Evolutionary conservation across 441 rosid species (phyloP), one percentile per base, ranked within the genome.

Genomic region (Melastoma candidum): DNA sequence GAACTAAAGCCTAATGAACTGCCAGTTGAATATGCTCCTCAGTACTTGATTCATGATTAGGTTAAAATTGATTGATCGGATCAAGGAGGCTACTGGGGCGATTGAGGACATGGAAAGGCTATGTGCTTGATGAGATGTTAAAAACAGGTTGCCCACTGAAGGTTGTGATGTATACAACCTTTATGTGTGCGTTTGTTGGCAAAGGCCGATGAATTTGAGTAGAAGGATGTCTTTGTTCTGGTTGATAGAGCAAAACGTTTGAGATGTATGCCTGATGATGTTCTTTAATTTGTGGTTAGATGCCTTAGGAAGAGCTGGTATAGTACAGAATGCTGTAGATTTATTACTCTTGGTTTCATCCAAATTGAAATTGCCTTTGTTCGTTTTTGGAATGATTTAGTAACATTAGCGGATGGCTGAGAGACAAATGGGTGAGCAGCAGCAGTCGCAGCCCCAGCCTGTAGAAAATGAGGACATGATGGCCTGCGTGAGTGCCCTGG

Each of bases 11-110:
- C 85, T 3, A 71, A 75, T 57, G 74, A 85, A 65, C 47, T 70
- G 4, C 93, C 96, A 1, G 41, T 81, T 76, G 76, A 74, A 11
- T 48, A 66, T 64, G 81, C 95, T 1, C 87, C 83, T 64, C 83
- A 87, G 53, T 85, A 85, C 47, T 80, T 85, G 44, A 82, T 90
- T 49, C 81, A 84, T 45, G 96, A 96, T 47, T 90, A 96, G 98
- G 85, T 95, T 64, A 78, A 80, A 17, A 17, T 17, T 17, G 68
- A 60, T 74, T 11, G 77, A 76, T 50, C 74, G 79, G 46, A 79
- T 82, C 3, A 88, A 83, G 29, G 96, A 85, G 63, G 98, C 96
- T 48, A 75, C 66, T 1, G 85, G 96, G 95, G 78, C 95, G 5
- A 67, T 92, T 26, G 90, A 83, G 46, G 95, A 92, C 64, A 90